These are phyloP conservation scores for Tremella fuciformis DNA, from an alignment of 768 basidiomycete genomes.

Conservation along the genomic window DNA sequence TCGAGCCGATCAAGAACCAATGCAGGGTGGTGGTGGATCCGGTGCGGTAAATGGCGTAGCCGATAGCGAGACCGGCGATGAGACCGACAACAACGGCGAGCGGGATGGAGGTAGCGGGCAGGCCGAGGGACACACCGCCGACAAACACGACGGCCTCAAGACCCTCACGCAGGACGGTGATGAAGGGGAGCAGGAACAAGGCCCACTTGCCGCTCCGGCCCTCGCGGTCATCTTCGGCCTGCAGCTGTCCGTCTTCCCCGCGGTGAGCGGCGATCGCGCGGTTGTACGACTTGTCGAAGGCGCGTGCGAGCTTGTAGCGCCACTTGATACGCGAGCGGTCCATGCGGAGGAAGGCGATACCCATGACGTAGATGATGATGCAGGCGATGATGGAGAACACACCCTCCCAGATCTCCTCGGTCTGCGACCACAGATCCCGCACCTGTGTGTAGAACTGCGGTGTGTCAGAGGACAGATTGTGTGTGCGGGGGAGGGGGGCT, in stretches of 20 bases:
- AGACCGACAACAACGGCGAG: slow-evolving; percentile 85
- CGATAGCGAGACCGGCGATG: slow-evolving; percentile 69
- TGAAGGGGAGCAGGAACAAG: slow-evolving; percentile 80
- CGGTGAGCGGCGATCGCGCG: slow-evolving; percentile 27
- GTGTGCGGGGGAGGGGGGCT: slow-evolving; percentile 19
- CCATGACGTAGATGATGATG: slow-evolving; percentile 88
- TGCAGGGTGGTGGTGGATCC: slow-evolving; percentile 62
- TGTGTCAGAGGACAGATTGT: slow-evolving; percentile 2
- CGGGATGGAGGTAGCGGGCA: slow-evolving; percentile 78
- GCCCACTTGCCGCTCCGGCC: slow-evolving; percentile 69
- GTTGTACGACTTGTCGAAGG: slow-evolving; percentile 59
- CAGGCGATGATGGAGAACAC: slow-evolving; percentile 53
- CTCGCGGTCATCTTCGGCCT: slow-evolving; percentile 44
- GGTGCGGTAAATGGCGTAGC: slow-evolving; percentile 55
- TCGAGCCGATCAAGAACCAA: slow-evolving; percentile 86
- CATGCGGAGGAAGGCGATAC: slow-evolving; percentile 89
- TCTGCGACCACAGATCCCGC: slow-evolving; percentile 72
- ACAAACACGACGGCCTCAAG: slow-evolving; percentile 92
- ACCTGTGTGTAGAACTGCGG: slow-evolving; percentile 82
- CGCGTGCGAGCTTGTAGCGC: slow-evolving; percentile 78
- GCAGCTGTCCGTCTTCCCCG: slow-evolving; percentile 26
- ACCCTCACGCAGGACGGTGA: slow-evolving; percentile 92
- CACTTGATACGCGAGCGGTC: slow-evolving; percentile 92
- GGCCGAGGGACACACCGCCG: slow-evolving; percentile 79
- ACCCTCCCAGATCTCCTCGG: slow-evolving; percentile 94